Percentiles rank a stretch among this genome's conserved stretches.
Evolutionary conservation across 768 basidiomycete species (phyloP).

Genomic region (Chalciporus sphaerocephalus): DNA sequence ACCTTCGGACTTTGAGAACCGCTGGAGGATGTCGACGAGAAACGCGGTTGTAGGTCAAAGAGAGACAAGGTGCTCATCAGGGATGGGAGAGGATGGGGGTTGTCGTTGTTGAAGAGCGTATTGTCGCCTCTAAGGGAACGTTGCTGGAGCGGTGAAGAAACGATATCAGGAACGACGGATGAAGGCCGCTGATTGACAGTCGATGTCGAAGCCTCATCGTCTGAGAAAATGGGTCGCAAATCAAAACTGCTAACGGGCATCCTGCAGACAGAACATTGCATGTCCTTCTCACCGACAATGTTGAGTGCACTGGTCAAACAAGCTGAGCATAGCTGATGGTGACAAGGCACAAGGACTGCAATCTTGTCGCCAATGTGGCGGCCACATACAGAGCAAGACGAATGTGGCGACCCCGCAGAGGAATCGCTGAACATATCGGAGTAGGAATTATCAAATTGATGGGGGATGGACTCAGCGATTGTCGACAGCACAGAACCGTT

Average conservation of each 20-base stretch:
- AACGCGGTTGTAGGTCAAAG: constrained; percentile 23
- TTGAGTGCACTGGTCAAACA: constrained; percentile 85
- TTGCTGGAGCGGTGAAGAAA: constrained; percentile 23
- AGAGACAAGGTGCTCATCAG: constrained; percentile 31
- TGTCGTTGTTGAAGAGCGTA: constrained; percentile 26
- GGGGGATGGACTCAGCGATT: constrained; percentile 28
- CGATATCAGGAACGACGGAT: constrained; percentile 10
- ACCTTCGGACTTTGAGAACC: constrained; percentile 10
- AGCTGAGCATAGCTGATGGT: constrained; percentile 70
- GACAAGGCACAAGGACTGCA: constrained; percentile 70
- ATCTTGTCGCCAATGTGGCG: constrained; percentile 39
- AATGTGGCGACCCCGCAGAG: constrained; percentile 13
- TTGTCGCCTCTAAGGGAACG: constrained; percentile 24
- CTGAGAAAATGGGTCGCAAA: constrained; percentile 31
- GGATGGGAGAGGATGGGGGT: constrained; percentile 26
- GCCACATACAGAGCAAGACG: constrained; percentile 63
- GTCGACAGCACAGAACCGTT: constrained; percentile 32
- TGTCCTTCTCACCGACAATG: constrained; percentile 86
- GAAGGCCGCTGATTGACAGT: constrained; percentile 12
- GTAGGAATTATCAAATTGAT: constrained; percentile 17
- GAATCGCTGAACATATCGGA: constrained; percentile 22
- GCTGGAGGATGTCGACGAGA: constrained; percentile 11
- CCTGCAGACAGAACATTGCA: constrained; percentile 80
- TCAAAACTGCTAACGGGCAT: constrained; percentile 65
- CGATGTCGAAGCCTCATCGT: constrained; percentile 24